Evolutionary conservation across 2,329 filamentous ascomycete species (phyloP), one percentile per base, ranked within the genome.

Genomic region (Fusarium verticillioides): DNA sequence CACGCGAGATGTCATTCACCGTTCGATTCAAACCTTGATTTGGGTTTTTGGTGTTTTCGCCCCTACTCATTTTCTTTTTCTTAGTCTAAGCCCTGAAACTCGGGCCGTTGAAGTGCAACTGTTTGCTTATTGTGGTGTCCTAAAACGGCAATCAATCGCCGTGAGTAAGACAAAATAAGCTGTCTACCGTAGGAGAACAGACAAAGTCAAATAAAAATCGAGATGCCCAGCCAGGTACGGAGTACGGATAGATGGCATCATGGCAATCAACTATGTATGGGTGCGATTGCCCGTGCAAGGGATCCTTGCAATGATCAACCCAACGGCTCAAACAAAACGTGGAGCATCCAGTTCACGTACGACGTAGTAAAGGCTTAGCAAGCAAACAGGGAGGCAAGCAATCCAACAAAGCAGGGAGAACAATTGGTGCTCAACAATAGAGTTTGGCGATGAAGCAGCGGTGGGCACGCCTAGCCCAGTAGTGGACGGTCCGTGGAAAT

Each of bases 361-460:
- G 37, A 30, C 30, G 54, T 58, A 47, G 53, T 70, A 72, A 66
- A 61, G 66, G 54, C 70, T 73, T 67, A 66, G 71, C 70, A 74
- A 64, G 61, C 42, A 61, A 64, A 53, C 56, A 44, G 36, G 37
- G 46, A 32, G 36, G 37, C 61, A 69, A 62, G 28, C 40, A 30
- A 56, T 34, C 32, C 26, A 42, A 42, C 42, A 68, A 73, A 64
- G 52, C 70, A 70, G 40, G 68, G 49, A 56, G 57, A 70, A 36
- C 50, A 60, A 60, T 63, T 65, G 70, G 72, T 66, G 57, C 49
- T 66, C 49, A 32, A 60, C 63, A 77, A 72, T 78, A 77, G 75
- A 78, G 75, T 77, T 77, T 77, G 37, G 58, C 32, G 40, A 69
- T 78, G 75, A 77, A 77, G 75, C 75, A 76, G 64, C 64, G 75